These are phyloP conservation scores for Zalaria sp. DNA, from an alignment of 2,329 filamentous ascomycete genomes.

Conservation along the genomic window DNA sequence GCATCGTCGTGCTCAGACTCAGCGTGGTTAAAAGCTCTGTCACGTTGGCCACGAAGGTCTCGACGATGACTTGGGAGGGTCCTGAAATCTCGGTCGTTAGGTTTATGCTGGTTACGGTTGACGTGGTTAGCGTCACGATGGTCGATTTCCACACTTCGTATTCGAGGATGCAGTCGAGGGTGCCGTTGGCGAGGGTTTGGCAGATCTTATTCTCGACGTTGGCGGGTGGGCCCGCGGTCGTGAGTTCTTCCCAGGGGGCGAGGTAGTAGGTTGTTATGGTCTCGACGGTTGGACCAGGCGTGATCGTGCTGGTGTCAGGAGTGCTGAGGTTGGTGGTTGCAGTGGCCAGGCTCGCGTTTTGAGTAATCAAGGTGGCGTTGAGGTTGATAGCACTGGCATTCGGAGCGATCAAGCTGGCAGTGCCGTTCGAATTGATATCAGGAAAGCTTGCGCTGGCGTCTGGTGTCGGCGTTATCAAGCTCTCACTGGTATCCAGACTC, in stretches of 20 bases:
- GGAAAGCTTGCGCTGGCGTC: not conserved
- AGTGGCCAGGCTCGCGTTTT: constrained; percentile 1
- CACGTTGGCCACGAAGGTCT: constrained; percentile 23
- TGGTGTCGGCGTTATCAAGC: too few relatives aligned
- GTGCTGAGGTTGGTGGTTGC: constrained; percentile 1
- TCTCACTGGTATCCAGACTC: too few relatives aligned
- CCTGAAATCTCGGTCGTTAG: constrained; percentile 25
- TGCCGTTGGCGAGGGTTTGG: constrained; percentile 19
- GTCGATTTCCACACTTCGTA: constrained; percentile 28
- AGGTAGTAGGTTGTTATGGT: constrained; percentile 28
- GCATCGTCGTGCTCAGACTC: constrained; percentile 23
- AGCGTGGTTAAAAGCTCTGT: constrained; percentile 24
- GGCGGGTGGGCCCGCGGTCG: constrained; percentile 21
- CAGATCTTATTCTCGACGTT: constrained; percentile 29
- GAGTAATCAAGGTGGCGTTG: too few relatives aligned
- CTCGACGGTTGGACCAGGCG: constrained; percentile 23
- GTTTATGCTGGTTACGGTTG: constrained; percentile 21
- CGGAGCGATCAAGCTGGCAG: constrained; percentile 1
- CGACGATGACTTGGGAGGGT: constrained; percentile 20
- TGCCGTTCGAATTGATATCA: constrained; percentile 5
- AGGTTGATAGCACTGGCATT: constrained; percentile 1
- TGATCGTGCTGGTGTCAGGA: constrained; percentile 14
- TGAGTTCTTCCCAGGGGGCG: constrained; percentile 29
- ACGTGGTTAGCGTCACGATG: constrained; percentile 22
- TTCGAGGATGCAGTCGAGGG: constrained; percentile 24